Percentiles rank a stretch among this genome's conserved stretches.
Evolutionary conservation across 1,284 basidiomycete genomes (phyloP).

Genomic region (Leucoagaricus sp.): DNA sequence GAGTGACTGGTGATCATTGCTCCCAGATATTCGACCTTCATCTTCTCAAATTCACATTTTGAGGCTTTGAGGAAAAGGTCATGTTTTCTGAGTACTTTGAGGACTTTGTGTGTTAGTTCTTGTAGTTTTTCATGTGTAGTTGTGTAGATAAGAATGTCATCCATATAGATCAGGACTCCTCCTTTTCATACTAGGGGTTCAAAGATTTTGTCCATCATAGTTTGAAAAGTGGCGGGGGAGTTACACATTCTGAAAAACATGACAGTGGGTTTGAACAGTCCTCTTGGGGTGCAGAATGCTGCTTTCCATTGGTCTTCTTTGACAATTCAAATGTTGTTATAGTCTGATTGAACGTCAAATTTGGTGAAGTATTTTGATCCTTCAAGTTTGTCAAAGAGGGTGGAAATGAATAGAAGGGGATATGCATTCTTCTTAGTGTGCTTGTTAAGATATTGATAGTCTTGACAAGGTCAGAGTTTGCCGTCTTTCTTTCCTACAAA

Average conservation of each 20-base stretch:
- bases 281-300: slow-evolving; percentile 7
- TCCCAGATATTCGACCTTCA: background rate
- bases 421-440: no score
- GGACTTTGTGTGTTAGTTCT: slow-evolving; percentile 1
- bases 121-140: slow-evolving; percentile 8
- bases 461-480: no score
- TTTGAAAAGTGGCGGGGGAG: slow-evolving; percentile 18
- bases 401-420: no score
- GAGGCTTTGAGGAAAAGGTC: slow-evolving; percentile 2
- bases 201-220: slow-evolving; percentile 15
- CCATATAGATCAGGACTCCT: slow-evolving; percentile 20
- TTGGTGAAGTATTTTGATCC: no score
- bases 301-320: slow-evolving; percentile 16
- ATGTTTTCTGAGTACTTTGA: slow-evolving; percentile 15
- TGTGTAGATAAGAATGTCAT: slow-evolving; percentile 21
- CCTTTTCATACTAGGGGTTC: background rate
- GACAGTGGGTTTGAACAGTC: slow-evolving; percentile 13
- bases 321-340: no score
- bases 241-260: slow-evolving; percentile 20
- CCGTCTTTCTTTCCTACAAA: no score
- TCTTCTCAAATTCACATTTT: slow-evolving; percentile 13
- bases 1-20: background rate
- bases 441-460: no score
- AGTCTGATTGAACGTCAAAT: no score
- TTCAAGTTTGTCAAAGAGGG: no score